A percentile compares a stretch with the other conserved stretches of the same genome.
Conservation (phyloP, 768 basidiomycete species). For the Rhizopogon salebrosus region DNA sequence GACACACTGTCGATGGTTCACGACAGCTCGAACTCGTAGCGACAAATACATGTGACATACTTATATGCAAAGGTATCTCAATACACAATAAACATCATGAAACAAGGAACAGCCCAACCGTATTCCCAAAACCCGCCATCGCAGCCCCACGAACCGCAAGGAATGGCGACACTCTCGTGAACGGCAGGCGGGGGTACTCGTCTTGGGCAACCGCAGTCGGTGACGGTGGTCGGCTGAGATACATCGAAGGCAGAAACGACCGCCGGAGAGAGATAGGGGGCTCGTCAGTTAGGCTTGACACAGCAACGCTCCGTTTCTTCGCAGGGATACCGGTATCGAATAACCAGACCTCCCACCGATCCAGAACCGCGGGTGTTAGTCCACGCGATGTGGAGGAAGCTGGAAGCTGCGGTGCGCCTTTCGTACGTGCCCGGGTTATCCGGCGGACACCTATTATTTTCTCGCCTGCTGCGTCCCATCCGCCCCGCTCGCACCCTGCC, state of each 20-base stretch:
- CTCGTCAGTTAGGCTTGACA: slow-evolving; percentile 40
- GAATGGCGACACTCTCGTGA: slow-evolving; percentile 70
- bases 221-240: background rate
- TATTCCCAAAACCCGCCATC: slow-evolving; percentile 77
- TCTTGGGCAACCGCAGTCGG: slow-evolving; percentile 1
- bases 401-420: slow-evolving; percentile 7
- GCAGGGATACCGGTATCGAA: slow-evolving; percentile 52
- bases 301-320: slow-evolving; percentile 42
- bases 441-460: slow-evolving; percentile 67
- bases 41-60: too few relatives aligned
- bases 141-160: slow-evolving; percentile 43
- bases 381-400: slow-evolving; percentile 29
- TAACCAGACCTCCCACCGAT: slow-evolving; percentile 82
- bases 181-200: slow-evolving; percentile 59
- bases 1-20: background rate
- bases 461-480: slow-evolving; percentile 64
- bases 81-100: slow-evolving; percentile 2
- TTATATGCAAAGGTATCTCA: background rate
- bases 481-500: slow-evolving; percentile 66
- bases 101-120: slow-evolving; percentile 49
- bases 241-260: slow-evolving; percentile 5
- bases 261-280: slow-evolving; percentile 15
- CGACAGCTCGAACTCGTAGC: background rate
- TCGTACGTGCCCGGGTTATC: slow-evolving; percentile 43
- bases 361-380: slow-evolving; percentile 58